Evolutionary conservation across 495 filamentous ascomycete genomes (phyloP).

Genomic region (Penicillium paradoxum): DNA sequence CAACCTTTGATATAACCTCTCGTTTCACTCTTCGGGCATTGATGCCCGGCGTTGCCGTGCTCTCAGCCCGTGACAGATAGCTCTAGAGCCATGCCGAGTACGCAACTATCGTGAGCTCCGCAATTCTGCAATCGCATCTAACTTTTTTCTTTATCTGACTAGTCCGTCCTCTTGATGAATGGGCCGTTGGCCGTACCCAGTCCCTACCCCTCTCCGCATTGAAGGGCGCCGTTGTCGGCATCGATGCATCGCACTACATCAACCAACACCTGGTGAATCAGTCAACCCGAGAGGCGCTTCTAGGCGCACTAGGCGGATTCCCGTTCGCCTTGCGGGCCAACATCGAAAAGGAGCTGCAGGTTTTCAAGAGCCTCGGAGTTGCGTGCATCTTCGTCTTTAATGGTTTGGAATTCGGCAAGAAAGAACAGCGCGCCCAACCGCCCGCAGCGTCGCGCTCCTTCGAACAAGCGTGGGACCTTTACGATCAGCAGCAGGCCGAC

Average conservation of each 20-base stretch:
- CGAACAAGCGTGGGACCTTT: conserved; percentile 74
- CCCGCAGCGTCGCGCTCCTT: conserved; percentile 43
- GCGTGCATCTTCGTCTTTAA: conserved; percentile 82
- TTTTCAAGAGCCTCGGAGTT: conserved; percentile 58
- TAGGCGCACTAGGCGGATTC: conserved; percentile 83
- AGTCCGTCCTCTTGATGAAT: conserved; percentile 60
- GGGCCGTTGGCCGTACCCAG: conserved; percentile 48
- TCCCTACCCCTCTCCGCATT: conserved; percentile 58
- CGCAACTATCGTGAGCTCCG: conserved; percentile 7
- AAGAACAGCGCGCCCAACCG: conserved; percentile 54
- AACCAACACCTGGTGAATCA: conserved; percentile 62
- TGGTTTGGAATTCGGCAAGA: conserved; percentile 70
- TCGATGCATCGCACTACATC: conserved; percentile 90
- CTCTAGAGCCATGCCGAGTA: conserved; percentile 42
- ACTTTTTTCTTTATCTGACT: conserved; percentile 13
- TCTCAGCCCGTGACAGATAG: conserved; percentile 27
- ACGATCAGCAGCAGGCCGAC: conserved; percentile 71
- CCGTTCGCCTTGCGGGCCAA: conserved; percentile 69
- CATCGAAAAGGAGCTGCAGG: conserved; percentile 67
- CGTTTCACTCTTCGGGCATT: conserved; percentile 14
- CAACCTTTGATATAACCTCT: conserved; percentile 1
- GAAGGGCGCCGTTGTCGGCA: conserved; percentile 66
- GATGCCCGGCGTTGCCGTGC: conserved; percentile 34
- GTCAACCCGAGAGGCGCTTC: conserved; percentile 73
- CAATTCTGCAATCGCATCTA: not conserved